Percentiles rank a stretch among this genome's conserved stretches.
Conservation (phyloP, 805 yeast genomes). For the Candida michaelii region DNA sequence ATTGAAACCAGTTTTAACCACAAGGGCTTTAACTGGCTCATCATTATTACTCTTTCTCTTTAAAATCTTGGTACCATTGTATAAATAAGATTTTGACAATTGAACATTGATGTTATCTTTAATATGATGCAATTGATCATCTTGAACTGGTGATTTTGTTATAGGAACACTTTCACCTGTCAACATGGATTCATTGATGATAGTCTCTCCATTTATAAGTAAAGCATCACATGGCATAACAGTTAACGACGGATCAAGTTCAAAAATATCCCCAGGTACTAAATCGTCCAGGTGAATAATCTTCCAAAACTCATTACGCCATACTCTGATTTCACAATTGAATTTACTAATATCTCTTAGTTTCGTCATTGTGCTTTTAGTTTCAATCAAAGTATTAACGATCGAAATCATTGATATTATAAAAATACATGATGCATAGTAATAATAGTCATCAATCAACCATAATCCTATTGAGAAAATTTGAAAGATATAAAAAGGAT, state of each 20-base stretch:
- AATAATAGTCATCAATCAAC: slow-evolving; percentile 89
- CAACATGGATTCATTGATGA: slow-evolving; percentile 95
- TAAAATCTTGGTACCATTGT: slow-evolving; percentile 85
- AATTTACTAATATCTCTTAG: slow-evolving; percentile 71
- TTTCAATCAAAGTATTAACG: slow-evolving; percentile 79
- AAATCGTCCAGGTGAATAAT: slow-evolving; percentile 71
- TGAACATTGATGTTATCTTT: slow-evolving; percentile 61
- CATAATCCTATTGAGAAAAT: slow-evolving; percentile 88
- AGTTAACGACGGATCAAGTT: slow-evolving; percentile 78
- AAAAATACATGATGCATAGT: slow-evolving; percentile 91
- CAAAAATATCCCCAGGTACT: slow-evolving; percentile 96
- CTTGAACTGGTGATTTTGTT: slow-evolving; percentile 67
- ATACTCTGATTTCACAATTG: slow-evolving; percentile 80
- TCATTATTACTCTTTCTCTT: slow-evolving; percentile 73
- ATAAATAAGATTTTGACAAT: slow-evolving; percentile 75
- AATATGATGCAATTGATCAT: slow-evolving; percentile 58
- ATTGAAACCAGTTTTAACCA: slow-evolving; percentile 84
- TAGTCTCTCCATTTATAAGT: slow-evolving; percentile 86
- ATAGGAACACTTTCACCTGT: slow-evolving; percentile 99
- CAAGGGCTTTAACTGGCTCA: slow-evolving; percentile 84
- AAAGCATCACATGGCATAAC: slow-evolving; percentile 88
- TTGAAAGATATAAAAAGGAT: slow-evolving; percentile 95
- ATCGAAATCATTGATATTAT: slow-evolving; percentile 81
- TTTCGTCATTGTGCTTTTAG: slow-evolving; percentile 69
- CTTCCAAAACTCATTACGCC: slow-evolving; percentile 93